Percentiles rank a stretch among this genome's conserved stretches.
phyloP scores from a whole-genome alignment of 1,284 basidiomycete genomes.

The Rhodotorula glutinis region DNA sequence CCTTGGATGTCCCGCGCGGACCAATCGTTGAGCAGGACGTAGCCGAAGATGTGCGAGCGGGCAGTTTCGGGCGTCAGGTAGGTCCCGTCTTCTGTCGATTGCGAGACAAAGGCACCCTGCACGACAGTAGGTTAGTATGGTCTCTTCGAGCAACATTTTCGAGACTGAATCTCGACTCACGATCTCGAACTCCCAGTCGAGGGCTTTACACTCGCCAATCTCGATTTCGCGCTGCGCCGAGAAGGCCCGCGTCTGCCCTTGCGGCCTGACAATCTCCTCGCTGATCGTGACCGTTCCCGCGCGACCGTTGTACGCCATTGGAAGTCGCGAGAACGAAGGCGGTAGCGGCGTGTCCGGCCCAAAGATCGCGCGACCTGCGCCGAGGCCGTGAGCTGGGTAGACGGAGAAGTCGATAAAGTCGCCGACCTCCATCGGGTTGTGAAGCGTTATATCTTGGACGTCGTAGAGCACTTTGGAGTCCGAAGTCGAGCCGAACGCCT shows the following conservation, averaged over 20 bases:
- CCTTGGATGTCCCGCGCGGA: slow-evolving; percentile 38
- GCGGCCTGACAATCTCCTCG: slow-evolving; percentile 23
- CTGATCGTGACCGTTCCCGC: slow-evolving; percentile 25
- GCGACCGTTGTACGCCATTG: slow-evolving; percentile 42
- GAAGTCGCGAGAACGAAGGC: slow-evolving; percentile 30
- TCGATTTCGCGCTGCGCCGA: slow-evolving; percentile 23
- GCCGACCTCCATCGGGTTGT: slow-evolving; percentile 36
- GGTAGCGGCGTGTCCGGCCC: slow-evolving; percentile 32
- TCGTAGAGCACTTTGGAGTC: slow-evolving; percentile 5
- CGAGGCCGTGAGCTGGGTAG: slow-evolving; percentile 38
- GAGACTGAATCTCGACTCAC: slow-evolving; percentile 19
- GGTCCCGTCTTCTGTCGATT: slow-evolving; percentile 30
- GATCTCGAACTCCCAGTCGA: slow-evolving; percentile 44
- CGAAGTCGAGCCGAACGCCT: slow-evolving; percentile 10
- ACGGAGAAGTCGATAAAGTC: slow-evolving; percentile 43
- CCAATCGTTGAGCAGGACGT: slow-evolving; percentile 43
- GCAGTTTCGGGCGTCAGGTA: slow-evolving; percentile 32
- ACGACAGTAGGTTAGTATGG: background rate
- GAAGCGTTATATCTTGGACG: slow-evolving; percentile 18
- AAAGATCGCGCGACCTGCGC: slow-evolving; percentile 32
- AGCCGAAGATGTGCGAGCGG: slow-evolving; percentile 38
- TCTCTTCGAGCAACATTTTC: too few species aligned
- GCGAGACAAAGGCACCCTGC: slow-evolving; percentile 35
- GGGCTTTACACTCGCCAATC: slow-evolving; percentile 25
- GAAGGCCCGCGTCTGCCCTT: slow-evolving; percentile 19